Evolutionary conservation across 495 filamentous ascomycete genomes (phyloP).

Genomic region (Neohortaea acidophila): DNA sequence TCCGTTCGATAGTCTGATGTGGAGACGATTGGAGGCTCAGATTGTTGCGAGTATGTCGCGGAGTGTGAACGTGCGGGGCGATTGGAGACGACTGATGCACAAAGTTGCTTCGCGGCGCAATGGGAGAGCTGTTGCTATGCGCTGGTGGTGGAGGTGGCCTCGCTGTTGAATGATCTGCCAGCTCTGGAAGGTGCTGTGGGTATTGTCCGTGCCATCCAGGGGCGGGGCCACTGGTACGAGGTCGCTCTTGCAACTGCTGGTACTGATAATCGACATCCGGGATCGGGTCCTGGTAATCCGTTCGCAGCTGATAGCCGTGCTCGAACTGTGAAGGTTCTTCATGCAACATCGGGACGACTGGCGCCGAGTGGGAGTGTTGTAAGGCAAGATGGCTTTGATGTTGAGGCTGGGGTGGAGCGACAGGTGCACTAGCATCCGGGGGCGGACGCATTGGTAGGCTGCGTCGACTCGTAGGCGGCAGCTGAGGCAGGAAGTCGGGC

Average conservation of each 20-base stretch:
- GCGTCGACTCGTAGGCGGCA: constrained; percentile 15
- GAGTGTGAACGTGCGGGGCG: not conserved
- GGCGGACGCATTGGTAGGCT: too few relatives aligned
- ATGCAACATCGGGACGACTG: constrained; percentile 9
- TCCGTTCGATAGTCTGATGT: constrained; percentile 6
- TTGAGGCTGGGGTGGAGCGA: constrained; percentile 1
- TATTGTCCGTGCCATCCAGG: constrained; percentile 13
- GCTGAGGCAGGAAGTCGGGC: constrained; percentile 15
- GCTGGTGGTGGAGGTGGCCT: constrained; percentile 27
- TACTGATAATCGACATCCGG: constrained; percentile 19
- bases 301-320: constrained; percentile 10
- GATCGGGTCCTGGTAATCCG: constrained; percentile 16
- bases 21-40: constrained; percentile 9
- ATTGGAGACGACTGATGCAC: constrained; percentile 2
- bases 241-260: constrained; percentile 5
- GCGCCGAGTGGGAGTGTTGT: constrained; percentile 24
- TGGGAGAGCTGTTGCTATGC: constrained; percentile 25
- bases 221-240: constrained; percentile 8
- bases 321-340: constrained; percentile 2
- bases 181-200: constrained; percentile 3
- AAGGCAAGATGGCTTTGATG: constrained; percentile 4
- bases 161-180: constrained; percentile 12
- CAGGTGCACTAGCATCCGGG: too few relatives aligned
- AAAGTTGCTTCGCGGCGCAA: constrained; percentile 9
- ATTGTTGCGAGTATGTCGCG: constrained; percentile 14